These are phyloP conservation scores for Chimonanthus praecox DNA, from an alignment of 164 flowering plant genomes.

Conservation along the genomic window DNA sequence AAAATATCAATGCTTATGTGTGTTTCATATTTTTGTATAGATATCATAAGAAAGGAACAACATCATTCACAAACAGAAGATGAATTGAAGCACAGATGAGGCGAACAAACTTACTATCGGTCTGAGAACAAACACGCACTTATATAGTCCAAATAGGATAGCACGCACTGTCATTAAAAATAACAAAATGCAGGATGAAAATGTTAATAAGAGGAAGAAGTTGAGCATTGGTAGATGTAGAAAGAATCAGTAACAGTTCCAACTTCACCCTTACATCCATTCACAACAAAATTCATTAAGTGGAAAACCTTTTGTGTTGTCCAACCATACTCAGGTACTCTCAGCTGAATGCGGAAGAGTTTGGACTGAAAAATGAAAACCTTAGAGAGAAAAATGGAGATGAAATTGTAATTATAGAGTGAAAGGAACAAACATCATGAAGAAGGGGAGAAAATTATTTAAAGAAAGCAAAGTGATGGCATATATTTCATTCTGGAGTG, in stretches of 20 bases:
- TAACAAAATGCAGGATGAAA: not conserved
- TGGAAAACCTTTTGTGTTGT: conserved; percentile 94
- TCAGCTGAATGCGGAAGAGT: conserved; percentile 70
- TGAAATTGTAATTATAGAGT: not conserved
- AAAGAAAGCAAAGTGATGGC: not conserved
- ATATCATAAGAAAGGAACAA: not conserved
- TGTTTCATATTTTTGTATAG: too few species aligned
- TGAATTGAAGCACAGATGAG: not conserved
- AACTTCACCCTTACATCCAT: conserved; percentile 54
- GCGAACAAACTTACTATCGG: conserved; percentile 37
- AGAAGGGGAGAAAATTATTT: not conserved
- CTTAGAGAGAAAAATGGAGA: not conserved
- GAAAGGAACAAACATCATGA: not conserved
- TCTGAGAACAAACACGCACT: conserved; percentile 37
- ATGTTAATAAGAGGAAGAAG: not conserved
- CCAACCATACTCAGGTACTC: conserved; percentile 96
- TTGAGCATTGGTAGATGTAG: not conserved
- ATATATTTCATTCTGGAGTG: not conserved
- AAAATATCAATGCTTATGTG: not conserved
- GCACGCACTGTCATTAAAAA: conserved; percentile 48
- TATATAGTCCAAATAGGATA: conserved; percentile 56
- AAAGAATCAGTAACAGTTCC: not conserved
- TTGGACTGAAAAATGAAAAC: conserved; percentile 41
- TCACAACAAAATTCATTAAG: conserved; percentile 78
- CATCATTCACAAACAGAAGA: not conserved